Conservation (phyloP, 2,329 filamentous ascomycete species). For the Stachybotrys elegans region DNA sequence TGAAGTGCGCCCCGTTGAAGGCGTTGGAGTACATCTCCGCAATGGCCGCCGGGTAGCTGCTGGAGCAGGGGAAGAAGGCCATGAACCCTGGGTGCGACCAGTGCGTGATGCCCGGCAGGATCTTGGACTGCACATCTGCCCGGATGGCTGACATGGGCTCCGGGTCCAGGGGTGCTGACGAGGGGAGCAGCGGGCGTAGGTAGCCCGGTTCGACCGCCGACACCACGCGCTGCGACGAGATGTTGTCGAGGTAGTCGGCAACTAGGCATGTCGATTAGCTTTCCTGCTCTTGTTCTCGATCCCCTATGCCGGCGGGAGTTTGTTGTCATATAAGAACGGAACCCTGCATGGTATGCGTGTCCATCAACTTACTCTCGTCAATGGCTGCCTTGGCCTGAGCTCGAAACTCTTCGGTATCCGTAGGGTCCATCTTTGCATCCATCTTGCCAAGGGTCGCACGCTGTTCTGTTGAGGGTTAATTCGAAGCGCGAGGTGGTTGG, state of each 20-base stretch:
- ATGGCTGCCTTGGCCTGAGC: slow-evolving; percentile 72
- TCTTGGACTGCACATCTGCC: slow-evolving; percentile 76
- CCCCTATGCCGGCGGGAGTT: too few species aligned
- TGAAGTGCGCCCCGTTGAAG: slow-evolving; percentile 88
- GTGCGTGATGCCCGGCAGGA: slow-evolving; percentile 88
- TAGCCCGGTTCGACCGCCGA: slow-evolving; percentile 81
- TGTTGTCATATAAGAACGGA: too few species aligned
- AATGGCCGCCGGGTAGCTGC: slow-evolving; percentile 78
- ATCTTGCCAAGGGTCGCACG: too few species aligned
- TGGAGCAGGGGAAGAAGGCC: slow-evolving; percentile 85
- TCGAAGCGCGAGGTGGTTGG: too few species aligned
- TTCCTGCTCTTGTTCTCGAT: too few species aligned
- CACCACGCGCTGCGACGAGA: slow-evolving; percentile 66
- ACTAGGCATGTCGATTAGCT: too few species aligned
- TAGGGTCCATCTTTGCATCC: too few species aligned
- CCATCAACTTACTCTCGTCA: slow-evolving; percentile 66
- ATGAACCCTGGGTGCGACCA: slow-evolving; percentile 95
- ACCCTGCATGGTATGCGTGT: slow-evolving; percentile 2
- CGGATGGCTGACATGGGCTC: slow-evolving; percentile 78
- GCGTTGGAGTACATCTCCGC: slow-evolving; percentile 89
- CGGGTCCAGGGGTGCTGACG: slow-evolving; percentile 56
- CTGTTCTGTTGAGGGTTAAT: too few species aligned
- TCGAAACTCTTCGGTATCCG: slow-evolving; percentile 78
- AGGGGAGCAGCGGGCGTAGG: slow-evolving; percentile 72
- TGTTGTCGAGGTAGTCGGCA: slow-evolving; percentile 74